Conservation (phyloP, 768 basidiomycete species). For the Multifurca ochricompacta region DNA sequence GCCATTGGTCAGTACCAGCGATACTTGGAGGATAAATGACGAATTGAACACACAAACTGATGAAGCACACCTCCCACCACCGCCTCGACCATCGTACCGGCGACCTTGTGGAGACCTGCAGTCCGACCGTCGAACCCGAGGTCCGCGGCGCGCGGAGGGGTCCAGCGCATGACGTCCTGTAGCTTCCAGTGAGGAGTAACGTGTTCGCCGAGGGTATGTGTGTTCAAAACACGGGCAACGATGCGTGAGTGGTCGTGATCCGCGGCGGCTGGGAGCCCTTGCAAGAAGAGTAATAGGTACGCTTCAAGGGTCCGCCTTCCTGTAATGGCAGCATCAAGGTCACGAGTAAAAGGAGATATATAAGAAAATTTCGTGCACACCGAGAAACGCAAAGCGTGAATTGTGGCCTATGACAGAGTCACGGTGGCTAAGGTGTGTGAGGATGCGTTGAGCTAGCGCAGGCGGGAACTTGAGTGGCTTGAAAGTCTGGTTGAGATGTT, state of each 20-base stretch:
- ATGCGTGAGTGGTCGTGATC: slow-evolving; percentile 54
- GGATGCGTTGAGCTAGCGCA: slow-evolving; percentile 60
- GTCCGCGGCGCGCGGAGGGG: slow-evolving; percentile 23
- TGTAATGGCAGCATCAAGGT: slow-evolving; percentile 24
- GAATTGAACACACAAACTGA: slow-evolving; percentile 58
- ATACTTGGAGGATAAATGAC: not conserved
- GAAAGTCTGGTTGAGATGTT: slow-evolving; percentile 59
- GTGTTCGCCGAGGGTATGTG: slow-evolving; percentile 64
- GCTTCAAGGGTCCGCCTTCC: slow-evolving; percentile 73
- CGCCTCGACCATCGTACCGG: slow-evolving; percentile 70
- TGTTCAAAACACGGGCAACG: slow-evolving; percentile 50
- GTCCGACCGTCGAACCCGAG: slow-evolving; percentile 30
- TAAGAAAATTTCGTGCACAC: slow-evolving; percentile 34
- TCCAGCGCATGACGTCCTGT: slow-evolving; percentile 66
- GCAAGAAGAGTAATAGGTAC: slow-evolving; percentile 66
- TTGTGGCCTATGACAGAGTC: slow-evolving; percentile 63
- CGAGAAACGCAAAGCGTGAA: slow-evolving; percentile 62
- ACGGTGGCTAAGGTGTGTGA: slow-evolving; percentile 74
- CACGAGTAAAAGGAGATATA: not conserved
- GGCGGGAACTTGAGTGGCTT: slow-evolving; percentile 59
- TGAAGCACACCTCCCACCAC: slow-evolving; percentile 70
- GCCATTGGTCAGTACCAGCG: not conserved
- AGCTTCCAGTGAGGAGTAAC: slow-evolving; percentile 72
- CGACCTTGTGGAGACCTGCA: slow-evolving; percentile 69
- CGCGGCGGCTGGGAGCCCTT: slow-evolving; percentile 39